Evolutionary conservation across 371 early-diverging fungal genomes (phyloP).

Genomic region (Mucor mucedo): DNA sequence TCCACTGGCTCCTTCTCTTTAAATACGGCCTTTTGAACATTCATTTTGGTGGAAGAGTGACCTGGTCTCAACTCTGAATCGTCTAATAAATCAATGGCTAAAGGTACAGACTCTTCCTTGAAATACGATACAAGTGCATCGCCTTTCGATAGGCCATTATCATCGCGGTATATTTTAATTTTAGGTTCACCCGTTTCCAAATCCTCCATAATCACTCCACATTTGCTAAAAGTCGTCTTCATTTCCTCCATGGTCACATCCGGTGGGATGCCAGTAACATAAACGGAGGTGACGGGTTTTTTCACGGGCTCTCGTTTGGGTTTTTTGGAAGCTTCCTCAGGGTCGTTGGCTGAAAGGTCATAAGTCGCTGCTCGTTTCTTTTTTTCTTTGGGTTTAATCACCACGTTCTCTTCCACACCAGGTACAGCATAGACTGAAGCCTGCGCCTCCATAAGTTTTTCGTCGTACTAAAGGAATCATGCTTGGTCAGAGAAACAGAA

Average conservation of each 20-base stretch:
- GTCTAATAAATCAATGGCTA: slow-evolving; percentile 86
- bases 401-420: slow-evolving; percentile 58
- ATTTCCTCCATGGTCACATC: slow-evolving; percentile 85
- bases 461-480: slow-evolving; percentile 63
- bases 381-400: slow-evolving; percentile 33
- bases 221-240: slow-evolving; percentile 79
- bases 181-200: slow-evolving; percentile 76
- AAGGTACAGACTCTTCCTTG: slow-evolving; percentile 85
- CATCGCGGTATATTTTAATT: slow-evolving; percentile 87
- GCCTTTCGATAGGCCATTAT: slow-evolving; percentile 76
- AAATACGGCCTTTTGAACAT: slow-evolving; percentile 76
- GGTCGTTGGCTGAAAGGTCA: slow-evolving; percentile 21
- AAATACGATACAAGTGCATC: slow-evolving; percentile 92
- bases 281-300: slow-evolving; percentile 77
- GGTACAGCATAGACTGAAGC: slow-evolving; percentile 80
- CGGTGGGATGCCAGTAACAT: slow-evolving; percentile 86
- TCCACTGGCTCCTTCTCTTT: slow-evolving; percentile 56
- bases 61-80: slow-evolving; percentile 81
- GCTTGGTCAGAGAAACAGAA: neutral
- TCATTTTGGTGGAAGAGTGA: slow-evolving; percentile 61
- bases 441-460: slow-evolving; percentile 75
- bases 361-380: slow-evolving; percentile 47
- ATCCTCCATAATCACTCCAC: slow-evolving; percentile 91
- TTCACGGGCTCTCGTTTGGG: slow-evolving; percentile 58
- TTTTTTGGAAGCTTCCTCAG: slow-evolving; percentile 31